Conservation (phyloP, 2,329 filamentous ascomycete genomes). For the Ceratocystis ficicola region DNA sequence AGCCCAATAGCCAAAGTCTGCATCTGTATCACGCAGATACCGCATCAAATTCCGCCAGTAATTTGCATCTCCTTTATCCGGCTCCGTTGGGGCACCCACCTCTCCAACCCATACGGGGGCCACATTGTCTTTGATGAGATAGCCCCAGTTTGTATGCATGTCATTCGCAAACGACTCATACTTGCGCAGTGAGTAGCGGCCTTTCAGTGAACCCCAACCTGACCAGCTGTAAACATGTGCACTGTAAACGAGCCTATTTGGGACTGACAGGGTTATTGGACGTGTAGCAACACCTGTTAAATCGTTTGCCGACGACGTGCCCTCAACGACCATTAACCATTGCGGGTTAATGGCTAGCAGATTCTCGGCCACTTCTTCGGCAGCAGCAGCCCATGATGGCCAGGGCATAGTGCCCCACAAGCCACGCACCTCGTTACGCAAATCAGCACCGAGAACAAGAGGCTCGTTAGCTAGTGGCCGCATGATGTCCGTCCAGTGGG, state of each 20-base stretch:
- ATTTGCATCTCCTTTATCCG: constrained; percentile 45
- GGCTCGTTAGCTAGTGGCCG: constrained; percentile 44
- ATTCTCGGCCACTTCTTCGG: constrained; percentile 50
- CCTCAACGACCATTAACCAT: constrained; percentile 58
- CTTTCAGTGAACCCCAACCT: constrained; percentile 51
- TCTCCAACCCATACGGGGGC: constrained; percentile 57
- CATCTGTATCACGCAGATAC: constrained; percentile 45
- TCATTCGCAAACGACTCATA: constrained; percentile 51
- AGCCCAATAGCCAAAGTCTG: constrained; percentile 60
- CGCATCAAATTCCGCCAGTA: constrained; percentile 54
- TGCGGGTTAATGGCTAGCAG: constrained; percentile 47
- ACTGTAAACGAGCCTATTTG: constrained; percentile 51
- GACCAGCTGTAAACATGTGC: constrained; percentile 59
- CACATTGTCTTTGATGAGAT: constrained; percentile 37
- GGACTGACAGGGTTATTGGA: constrained; percentile 45
- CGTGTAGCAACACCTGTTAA: constrained; percentile 43
- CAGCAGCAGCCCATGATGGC: constrained; percentile 50
- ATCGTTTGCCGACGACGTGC: constrained; percentile 55
- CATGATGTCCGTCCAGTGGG: constrained; percentile 56
- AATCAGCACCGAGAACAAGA: constrained; percentile 52
- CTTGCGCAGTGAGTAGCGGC: constrained; percentile 47
- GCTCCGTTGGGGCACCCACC: constrained; percentile 46
- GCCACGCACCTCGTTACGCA: constrained; percentile 57
- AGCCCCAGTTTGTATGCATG: constrained; percentile 56
- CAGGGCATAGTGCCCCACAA: constrained; percentile 59